Evolutionary conservation across 2,329 filamentous ascomycete genomes (phyloP).

Genomic region (Aureobasidium sp.): DNA sequence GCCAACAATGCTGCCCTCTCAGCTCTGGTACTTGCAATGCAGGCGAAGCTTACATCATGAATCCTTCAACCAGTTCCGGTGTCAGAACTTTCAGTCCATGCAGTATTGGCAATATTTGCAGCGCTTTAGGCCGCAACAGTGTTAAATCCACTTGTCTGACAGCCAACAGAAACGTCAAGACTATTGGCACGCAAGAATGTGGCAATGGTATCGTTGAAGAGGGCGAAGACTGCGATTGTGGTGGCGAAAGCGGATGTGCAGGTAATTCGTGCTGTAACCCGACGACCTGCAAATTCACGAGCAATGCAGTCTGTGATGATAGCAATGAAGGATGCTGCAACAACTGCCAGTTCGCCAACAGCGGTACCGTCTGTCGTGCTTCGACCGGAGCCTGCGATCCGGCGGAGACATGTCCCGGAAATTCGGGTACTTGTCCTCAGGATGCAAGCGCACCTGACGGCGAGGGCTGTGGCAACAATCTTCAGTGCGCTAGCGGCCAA

Average conservation of each 20-base stretch:
- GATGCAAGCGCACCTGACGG: constrained; percentile 78
- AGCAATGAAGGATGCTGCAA: constrained; percentile 88
- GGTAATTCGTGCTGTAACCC: constrained; percentile 86
- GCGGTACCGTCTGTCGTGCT: constrained; percentile 80
- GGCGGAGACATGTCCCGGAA: constrained; percentile 83
- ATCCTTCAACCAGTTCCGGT: constrained; percentile 80
- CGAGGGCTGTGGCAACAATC: constrained; percentile 71
- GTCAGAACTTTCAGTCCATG: constrained; percentile 89
- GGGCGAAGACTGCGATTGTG: constrained; percentile 97
- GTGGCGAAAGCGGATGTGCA: constrained; percentile 76
- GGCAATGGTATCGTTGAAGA: constrained; percentile 97
- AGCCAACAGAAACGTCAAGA: constrained; percentile 84
- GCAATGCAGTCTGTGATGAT: constrained; percentile 81
- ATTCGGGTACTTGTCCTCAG: constrained; percentile 74
- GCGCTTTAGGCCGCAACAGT: constrained; percentile 79
- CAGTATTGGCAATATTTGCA: constrained; percentile 94
- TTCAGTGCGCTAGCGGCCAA: constrained; percentile 90
- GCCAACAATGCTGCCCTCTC: constrained; percentile 85
- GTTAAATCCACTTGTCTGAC: constrained; percentile 82
- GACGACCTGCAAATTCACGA: constrained; percentile 85
- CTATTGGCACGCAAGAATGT: constrained; percentile 85
- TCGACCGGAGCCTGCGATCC: constrained; percentile 88
- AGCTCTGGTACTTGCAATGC: constrained; percentile 76
- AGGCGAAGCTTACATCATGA: constrained; percentile 89
- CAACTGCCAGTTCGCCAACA: constrained; percentile 71